Evolutionary conservation across 225 moss, liverwort and hornwort genomes (phyloP), one percentile per base, ranked within the genome.

Genomic region (Bryoerythrophyllum caledonicum): DNA sequence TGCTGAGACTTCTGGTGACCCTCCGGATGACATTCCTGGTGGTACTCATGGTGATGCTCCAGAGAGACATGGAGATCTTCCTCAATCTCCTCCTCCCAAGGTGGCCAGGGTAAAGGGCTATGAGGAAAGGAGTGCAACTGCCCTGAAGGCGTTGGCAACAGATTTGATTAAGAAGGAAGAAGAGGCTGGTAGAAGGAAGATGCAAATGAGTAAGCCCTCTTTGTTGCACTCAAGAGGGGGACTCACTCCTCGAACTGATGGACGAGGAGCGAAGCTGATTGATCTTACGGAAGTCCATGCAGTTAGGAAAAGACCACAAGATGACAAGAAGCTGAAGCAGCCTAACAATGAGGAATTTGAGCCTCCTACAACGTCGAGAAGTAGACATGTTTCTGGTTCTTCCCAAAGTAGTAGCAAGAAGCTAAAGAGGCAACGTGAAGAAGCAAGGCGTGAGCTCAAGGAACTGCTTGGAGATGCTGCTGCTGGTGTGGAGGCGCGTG

Each of bases 301-400:
- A 66, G 79, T 67, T 43, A 72, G 67, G 67, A 63, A 30, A 61
- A 65, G 61, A 67, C 61, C 77, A 14, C 44, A 44, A 23, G 80
- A 82, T 72, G 68, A 82, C 28, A 75, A 82, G 61, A 87, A 85
- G 70, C 65, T 85, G 74, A 87, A 87, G 80, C 79, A 80, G 64
- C 80, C 27, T n/a, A n/a, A n/a, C 30, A 84, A 62, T 37, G 82
- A 82, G 65, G 84, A 87, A 38, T 40, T 62, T 10, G 81, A 84
- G 56, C 55, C 61, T 28, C 69, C 81, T 59, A 64, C 78, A 59
- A 67, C 72, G 30, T 66, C 58, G 20, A 78, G 80, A 80, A 75
- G 32, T 32, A 32, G 43, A 53, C 74, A 74, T 30, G 34, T 82
- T 70, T 70, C 69, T 35, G 74, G 74, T n/a, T n/a, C 32, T 77